These are phyloP conservation scores for Botrytis aclada DNA, from an alignment of 2,329 filamentous ascomycete species.

Conservation along the genomic window DNA sequence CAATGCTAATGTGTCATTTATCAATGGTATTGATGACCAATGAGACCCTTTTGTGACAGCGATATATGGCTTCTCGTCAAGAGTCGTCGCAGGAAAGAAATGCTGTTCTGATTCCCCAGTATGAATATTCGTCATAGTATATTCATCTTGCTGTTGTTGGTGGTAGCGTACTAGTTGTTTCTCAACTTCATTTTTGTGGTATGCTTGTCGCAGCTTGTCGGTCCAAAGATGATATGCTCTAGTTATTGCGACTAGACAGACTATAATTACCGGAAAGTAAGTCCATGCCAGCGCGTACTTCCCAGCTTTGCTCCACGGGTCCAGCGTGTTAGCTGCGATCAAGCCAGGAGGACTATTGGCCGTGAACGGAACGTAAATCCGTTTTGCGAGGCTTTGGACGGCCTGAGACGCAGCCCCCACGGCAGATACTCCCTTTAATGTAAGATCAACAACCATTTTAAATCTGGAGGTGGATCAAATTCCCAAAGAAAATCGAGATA, in stretches of 20 bases:
- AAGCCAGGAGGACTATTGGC: conserved; percentile 59
- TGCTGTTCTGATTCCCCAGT: conserved; percentile 44
- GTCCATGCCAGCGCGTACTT: conserved; percentile 89
- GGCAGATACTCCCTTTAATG: conserved; percentile 21
- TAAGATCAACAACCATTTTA: not conserved
- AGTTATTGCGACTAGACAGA: conserved; percentile 63
- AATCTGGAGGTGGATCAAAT: not conserved
- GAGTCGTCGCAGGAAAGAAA: conserved; percentile 68
- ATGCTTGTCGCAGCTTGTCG: conserved; percentile 85
- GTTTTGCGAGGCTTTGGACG: conserved; percentile 37
- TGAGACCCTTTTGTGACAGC: conserved; percentile 62
- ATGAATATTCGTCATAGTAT: conserved; percentile 57
- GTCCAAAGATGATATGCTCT: conserved; percentile 87
- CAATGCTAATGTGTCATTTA: conserved; percentile 79
- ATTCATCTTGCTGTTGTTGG: conserved; percentile 53
- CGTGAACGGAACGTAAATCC: conserved; percentile 59
- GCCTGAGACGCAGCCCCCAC: conserved; percentile 32
- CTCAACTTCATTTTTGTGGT: conserved; percentile 79
- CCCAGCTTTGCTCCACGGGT: conserved; percentile 77
- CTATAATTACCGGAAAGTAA: conserved; percentile 75
- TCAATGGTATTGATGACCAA: conserved; percentile 66
- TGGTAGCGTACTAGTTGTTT: conserved; percentile 58
- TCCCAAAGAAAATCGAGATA: not conserved
- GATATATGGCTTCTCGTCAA: conserved; percentile 51
- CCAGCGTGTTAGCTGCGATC: conserved; percentile 60